Percentiles rank a stretch among this genome's conserved stretches.
phyloP scores from a whole-genome alignment of 371 early-diverging fungal genomes.

The Mucor lusitanicus region DNA sequence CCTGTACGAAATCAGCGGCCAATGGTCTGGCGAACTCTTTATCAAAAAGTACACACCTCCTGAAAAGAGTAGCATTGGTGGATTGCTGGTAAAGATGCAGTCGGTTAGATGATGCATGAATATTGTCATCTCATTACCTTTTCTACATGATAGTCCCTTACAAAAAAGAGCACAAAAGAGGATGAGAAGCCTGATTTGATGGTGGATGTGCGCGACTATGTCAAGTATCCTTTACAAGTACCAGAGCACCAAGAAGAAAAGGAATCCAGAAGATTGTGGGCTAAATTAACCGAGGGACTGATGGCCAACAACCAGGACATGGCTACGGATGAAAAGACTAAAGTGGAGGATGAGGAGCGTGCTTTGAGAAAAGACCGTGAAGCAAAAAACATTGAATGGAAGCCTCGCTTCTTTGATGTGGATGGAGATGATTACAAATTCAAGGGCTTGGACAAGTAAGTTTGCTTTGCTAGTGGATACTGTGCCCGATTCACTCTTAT shows the following conservation, averaged over 20 bases:
- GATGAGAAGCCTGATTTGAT: constrained; percentile 13
- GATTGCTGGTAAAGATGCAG: constrained; percentile 11
- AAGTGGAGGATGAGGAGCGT: constrained; percentile 85
- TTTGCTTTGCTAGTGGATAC: neutral
- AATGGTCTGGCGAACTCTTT: constrained; percentile 82
- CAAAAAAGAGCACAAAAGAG: neutral
- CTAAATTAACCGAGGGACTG: constrained; percentile 74
- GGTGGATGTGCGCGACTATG: constrained; percentile 16
- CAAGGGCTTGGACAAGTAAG: constrained; percentile 22
- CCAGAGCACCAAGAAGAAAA: constrained; percentile 22
- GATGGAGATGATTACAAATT: constrained; percentile 28
- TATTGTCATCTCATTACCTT: neutral
- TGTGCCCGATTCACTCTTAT: neutral
- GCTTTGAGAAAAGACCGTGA: constrained; percentile 61
- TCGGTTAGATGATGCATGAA: neutral
- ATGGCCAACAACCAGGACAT: constrained; percentile 60
- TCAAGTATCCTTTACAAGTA: constrained; percentile 14
- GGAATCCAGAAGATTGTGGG: constrained; percentile 57
- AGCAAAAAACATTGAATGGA: constrained; percentile 44
- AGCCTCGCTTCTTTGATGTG: constrained; percentile 54
- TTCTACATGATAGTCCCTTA: neutral
- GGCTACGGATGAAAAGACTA: constrained; percentile 81
- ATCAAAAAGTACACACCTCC: constrained; percentile 42
- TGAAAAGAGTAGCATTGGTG: constrained; percentile 3
- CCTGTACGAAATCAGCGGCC: constrained; percentile 82